Base-by-base conservation (phyloP, 345 rosid genomes). In the Physaria fendleri region DNA sequence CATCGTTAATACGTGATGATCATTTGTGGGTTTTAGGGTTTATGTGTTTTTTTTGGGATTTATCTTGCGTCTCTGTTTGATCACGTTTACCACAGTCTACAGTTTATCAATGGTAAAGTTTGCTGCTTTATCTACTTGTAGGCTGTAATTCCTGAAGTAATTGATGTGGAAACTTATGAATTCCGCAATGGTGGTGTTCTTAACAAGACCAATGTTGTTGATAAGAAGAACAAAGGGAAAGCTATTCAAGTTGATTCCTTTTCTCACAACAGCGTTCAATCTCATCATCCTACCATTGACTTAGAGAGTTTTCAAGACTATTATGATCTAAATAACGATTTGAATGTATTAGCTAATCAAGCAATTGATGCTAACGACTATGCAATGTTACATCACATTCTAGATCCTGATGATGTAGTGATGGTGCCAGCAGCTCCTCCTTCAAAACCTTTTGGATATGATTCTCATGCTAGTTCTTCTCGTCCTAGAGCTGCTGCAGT, bases 141-240 rank as follows among this genome's bases (percentile, higher is more conserved):
- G 95, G 78, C 47, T 60, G 42, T n/a, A n/a, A n/a, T 66, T 10
- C 76, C 56, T 38, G 90, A 83, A 78, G 0, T n/a, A n/a, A n/a
- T n/a, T n/a, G n/a, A n/a, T n/a, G n/a, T n/a, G n/a, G n/a, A n/a
- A n/a, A n/a, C n/a, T n/a, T n/a, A n/a, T n/a, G n/a, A n/a, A n/a
- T n/a, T n/a, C n/a, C n/a, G n/a, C n/a, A n/a, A n/a, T n/a, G n/a
- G n/a, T n/a, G n/a, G n/a, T n/a, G n/a, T n/a, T n/a, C n/a, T n/a
- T n/a, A n/a, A n/a, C n/a, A n/a, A n/a, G n/a, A n/a, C n/a, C n/a
- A n/a, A n/a, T n/a, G n/a, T 55, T 55, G 52, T 47, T 39, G 75
- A 73, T 63, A 30, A 48, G 46, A 74, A 57, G 65, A 68, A 76
- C 64, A 82, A 88, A 78, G 90, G 90, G 74, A 91, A 88, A 56